Percentiles rank a stretch among this genome's conserved stretches.
phyloP scores from a whole-genome alignment of 169 alveolate species.

The Plasmodium blacklocki region DNA sequence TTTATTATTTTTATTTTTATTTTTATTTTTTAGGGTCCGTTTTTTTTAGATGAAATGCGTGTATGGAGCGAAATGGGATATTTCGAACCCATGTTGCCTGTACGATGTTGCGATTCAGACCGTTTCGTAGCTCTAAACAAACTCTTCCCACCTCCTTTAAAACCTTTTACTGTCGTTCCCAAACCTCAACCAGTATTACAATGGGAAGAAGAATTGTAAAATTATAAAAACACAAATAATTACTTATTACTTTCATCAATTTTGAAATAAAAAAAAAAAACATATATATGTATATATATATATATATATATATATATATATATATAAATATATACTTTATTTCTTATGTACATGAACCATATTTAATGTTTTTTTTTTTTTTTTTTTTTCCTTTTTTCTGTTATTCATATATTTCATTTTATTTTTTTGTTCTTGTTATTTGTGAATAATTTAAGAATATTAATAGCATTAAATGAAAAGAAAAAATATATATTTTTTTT shows the following conservation, averaged over 20 bases:
- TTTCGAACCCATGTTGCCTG: slow-evolving; percentile 84
- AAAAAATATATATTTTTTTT: no score
- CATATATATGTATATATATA: not conserved
- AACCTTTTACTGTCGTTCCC: slow-evolving; percentile 79
- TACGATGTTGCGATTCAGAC: slow-evolving; percentile 81
- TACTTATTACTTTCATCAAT: not conserved
- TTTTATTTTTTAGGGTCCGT: slow-evolving; percentile 76
- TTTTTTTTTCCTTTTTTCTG: not conserved
- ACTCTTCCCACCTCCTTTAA: slow-evolving; percentile 79
- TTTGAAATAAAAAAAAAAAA: not conserved
- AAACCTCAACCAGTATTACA: slow-evolving; percentile 78
- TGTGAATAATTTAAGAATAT: not conserved
- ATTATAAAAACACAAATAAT: no score
- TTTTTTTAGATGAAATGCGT: slow-evolving; percentile 77
- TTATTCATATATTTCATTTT: not conserved
- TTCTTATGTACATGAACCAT: no score
- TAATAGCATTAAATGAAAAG: not conserved
- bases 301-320: slow-evolving; percentile 5
- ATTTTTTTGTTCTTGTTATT: not conserved
- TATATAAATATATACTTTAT: not conserved
- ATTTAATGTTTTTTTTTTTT: not conserved
- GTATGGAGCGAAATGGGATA: slow-evolving; percentile 81
- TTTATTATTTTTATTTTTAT: not conserved
- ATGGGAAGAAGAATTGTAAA: slow-evolving; percentile 60
- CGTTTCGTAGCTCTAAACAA: slow-evolving; percentile 80